phyloP scores from a whole-genome alignment of 768 basidiomycete species.

The Tricholomella constricta region DNA sequence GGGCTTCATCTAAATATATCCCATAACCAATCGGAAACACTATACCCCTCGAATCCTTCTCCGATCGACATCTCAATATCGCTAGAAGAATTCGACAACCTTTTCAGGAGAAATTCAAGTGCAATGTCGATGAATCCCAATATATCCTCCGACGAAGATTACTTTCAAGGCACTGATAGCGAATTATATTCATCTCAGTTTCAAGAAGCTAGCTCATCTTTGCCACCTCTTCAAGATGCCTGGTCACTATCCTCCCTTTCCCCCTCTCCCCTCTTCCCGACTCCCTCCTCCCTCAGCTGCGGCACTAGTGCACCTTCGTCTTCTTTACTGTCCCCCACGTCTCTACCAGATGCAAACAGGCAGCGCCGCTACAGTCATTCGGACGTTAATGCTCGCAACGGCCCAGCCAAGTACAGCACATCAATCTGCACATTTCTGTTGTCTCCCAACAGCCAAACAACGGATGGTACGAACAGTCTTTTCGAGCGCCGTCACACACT shows the following conservation, averaged over 20 bases:
- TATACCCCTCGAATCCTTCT: not conserved
- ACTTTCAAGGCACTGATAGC: not conserved
- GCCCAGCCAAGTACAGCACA: not conserved
- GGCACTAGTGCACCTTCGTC: not conserved
- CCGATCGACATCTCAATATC: not conserved
- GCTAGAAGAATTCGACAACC: too few relatives aligned
- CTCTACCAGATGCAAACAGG: not conserved
- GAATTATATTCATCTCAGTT: not conserved
- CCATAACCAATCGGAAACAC: not conserved
- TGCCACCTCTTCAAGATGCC: not conserved
- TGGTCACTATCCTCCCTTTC: not conserved
- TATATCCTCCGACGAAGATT: not conserved
- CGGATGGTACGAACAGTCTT: not conserved
- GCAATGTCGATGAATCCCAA: too few relatives aligned
- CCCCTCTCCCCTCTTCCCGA: not conserved
- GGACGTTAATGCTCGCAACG: not conserved
- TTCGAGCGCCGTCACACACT: not conserved
- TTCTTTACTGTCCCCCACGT: not conserved
- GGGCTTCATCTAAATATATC: slow-evolving; percentile 2
- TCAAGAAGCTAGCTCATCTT: not conserved
- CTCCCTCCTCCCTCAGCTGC: not conserved
- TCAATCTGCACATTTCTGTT: not conserved
- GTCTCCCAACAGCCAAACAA: not conserved
- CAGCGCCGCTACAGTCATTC: not conserved
- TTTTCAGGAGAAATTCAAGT: too few relatives aligned